These are phyloP conservation scores for Cunninghamia lanceolata DNA, from an alignment of 75 land plant genomes.

Conservation along the genomic window DNA sequence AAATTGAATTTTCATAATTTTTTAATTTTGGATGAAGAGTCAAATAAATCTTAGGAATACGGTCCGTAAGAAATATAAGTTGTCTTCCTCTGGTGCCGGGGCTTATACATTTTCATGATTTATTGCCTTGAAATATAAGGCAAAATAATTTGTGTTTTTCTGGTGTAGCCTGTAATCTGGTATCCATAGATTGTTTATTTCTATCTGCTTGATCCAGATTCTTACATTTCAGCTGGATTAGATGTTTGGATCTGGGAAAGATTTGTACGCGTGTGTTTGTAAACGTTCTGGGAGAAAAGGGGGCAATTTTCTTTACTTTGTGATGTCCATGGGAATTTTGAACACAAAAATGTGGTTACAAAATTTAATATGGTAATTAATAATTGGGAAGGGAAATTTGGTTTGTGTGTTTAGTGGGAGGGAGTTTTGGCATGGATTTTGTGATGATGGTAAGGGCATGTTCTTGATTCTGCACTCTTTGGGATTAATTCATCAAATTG, in stretches of 20 bases:
- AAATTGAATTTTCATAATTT: neutral
- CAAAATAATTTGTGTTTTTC: neutral
- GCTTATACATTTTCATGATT: neutral
- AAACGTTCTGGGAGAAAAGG: neutral
- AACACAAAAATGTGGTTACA: neutral
- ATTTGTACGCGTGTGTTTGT: neutral
- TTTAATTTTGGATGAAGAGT: neutral
- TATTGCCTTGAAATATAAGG: neutral
- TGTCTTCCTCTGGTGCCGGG: neutral
- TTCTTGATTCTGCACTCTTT: neutral
- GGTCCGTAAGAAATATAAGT: neutral
- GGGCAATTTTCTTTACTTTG: neutral
- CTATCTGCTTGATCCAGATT: neutral
- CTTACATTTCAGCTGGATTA: constrained; percentile 9
- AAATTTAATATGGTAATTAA: neutral
- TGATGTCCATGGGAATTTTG: neutral
- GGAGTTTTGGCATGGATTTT: neutral
- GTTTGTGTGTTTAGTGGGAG: neutral
- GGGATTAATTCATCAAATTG: neutral
- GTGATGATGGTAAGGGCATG: neutral
- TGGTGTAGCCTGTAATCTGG: neutral
- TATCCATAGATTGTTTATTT: neutral
- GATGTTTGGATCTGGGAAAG: neutral
- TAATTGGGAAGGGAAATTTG: neutral
- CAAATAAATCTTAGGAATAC: neutral